A percentile compares a stretch with the other conserved stretches of the same genome.
These are phyloP conservation scores for Silene vulgaris DNA, from an alignment of 179 eudicot species.

Conservation along the genomic window DNA sequence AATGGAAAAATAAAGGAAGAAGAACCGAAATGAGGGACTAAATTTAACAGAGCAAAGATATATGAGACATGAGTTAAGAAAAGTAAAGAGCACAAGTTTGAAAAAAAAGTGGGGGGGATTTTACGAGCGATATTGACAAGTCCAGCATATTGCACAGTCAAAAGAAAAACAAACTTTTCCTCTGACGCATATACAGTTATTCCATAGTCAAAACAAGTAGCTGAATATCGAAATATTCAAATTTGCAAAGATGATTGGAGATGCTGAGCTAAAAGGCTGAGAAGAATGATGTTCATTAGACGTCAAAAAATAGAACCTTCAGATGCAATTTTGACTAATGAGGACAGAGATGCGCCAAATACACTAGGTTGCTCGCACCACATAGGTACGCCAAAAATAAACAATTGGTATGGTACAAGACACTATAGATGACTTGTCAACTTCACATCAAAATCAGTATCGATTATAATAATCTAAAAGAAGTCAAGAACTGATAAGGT, in stretches of 20 bases:
- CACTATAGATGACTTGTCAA: too few species aligned
- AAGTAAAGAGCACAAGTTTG: background rate
- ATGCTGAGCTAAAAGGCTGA: background rate
- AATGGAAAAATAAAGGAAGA: background rate
- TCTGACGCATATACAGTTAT: background rate
- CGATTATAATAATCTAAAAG: too few species aligned
- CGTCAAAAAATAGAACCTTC: background rate
- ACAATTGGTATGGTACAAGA: too few species aligned
- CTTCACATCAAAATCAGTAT: too few species aligned
- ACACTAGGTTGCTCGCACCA: background rate
- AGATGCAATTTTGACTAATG: slow-evolving; percentile 1
- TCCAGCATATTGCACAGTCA: background rate
- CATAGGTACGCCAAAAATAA: too few species aligned
- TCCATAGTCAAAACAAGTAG: too few species aligned
- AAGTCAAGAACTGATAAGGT: background rate
- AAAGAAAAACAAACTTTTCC: background rate
- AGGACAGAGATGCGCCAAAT: background rate
- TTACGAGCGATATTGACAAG: background rate
- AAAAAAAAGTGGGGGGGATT: background rate
- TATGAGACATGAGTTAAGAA: background rate
- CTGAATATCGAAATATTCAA: background rate
- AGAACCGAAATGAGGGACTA: background rate
- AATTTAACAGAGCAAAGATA: background rate
- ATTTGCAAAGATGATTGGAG: background rate
- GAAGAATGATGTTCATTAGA: background rate